Evolutionary conservation across 345 rosid species (phyloP).

Genomic region (Trapa incisa): DNA sequence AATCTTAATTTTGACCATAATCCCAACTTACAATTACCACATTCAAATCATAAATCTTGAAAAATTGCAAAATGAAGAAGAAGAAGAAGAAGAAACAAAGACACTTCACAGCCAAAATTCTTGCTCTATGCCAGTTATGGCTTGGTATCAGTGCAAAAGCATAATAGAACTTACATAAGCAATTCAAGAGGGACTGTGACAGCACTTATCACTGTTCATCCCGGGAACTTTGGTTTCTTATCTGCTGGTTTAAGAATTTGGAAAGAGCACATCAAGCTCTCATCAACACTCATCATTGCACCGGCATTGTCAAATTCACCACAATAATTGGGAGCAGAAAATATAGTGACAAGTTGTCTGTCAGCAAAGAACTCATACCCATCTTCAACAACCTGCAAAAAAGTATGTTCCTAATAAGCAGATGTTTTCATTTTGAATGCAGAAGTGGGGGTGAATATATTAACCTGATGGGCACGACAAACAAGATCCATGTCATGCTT

Average conservation of each 20-base stretch:
- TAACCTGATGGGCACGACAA: constrained; percentile 95
- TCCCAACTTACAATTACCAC: too few relatives aligned
- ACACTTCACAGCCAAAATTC: too few relatives aligned
- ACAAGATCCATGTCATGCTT: constrained; percentile 85
- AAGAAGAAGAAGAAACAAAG: too few relatives aligned
- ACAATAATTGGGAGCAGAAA: constrained; percentile 90
- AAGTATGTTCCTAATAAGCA: neutral
- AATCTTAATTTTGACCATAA: too few relatives aligned
- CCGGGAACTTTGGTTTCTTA: constrained; percentile 24
- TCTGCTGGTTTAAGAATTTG: constrained; percentile 88
- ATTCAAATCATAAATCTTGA: too few relatives aligned
- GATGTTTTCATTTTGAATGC: too few relatives aligned
- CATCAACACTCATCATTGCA: constrained; percentile 87
- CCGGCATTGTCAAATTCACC: constrained; percentile 97
- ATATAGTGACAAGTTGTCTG: constrained; percentile 81
- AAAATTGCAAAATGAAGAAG: too few relatives aligned
- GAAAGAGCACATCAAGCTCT: constrained; percentile 81
- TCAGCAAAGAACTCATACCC: constrained; percentile 88
- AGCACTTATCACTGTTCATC: too few relatives aligned
- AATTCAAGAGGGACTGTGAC: too few relatives aligned
- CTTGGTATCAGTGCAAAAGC: too few relatives aligned
- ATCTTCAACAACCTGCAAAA: neutral
- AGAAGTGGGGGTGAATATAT: neutral
- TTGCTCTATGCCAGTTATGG: too few relatives aligned
- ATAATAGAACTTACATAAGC: too few relatives aligned